A percentile compares a stretch with the other conserved stretches of the same genome.
phyloP scores from a whole-genome alignment of 23 red algal genomes.

The Agarophyton chilense region DNA sequence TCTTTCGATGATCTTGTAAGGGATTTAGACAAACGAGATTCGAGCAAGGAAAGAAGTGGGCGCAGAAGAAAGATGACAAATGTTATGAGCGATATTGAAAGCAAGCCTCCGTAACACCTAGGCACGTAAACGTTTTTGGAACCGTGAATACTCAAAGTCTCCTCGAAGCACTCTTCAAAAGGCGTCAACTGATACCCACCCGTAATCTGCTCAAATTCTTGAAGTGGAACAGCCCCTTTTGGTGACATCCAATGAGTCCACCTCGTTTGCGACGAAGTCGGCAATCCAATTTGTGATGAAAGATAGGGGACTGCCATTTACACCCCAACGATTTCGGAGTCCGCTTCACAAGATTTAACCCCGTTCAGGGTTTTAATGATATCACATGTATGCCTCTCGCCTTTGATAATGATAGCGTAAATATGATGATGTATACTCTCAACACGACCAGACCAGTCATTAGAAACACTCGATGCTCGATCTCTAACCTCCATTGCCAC shows the following conservation, averaged over 20 bases:
- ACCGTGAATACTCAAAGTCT: neutral
- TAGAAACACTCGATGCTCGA: neutral
- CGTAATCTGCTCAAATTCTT: too few species aligned
- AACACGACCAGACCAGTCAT: slow-evolving; percentile 13
- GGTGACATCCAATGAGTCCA: too few species aligned
- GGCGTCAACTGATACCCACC: too few species aligned
- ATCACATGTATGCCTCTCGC: slow-evolving; percentile 6
- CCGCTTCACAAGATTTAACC: slow-evolving; percentile 10
- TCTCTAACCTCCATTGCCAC: neutral
- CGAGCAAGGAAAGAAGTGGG: neutral
- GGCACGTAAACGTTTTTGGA: too few species aligned
- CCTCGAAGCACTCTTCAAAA: too few species aligned
- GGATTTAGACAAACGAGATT: neutral
- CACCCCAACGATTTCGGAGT: neutral
- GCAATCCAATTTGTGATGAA: too few species aligned
- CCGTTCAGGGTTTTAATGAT: neutral
- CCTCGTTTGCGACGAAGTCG: too few species aligned
- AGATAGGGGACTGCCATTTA: neutral
- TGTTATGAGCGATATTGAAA: neutral
- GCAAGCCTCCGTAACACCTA: neutral
- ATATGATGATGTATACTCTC: neutral
- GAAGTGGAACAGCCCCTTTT: too few species aligned
- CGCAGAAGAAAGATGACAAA: neutral
- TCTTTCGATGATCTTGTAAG: slow-evolving; percentile 63
- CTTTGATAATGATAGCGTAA: neutral